These are phyloP conservation scores for Tulasnella sp. DNA, from an alignment of 768 basidiomycete genomes.

Conservation along the genomic window DNA sequence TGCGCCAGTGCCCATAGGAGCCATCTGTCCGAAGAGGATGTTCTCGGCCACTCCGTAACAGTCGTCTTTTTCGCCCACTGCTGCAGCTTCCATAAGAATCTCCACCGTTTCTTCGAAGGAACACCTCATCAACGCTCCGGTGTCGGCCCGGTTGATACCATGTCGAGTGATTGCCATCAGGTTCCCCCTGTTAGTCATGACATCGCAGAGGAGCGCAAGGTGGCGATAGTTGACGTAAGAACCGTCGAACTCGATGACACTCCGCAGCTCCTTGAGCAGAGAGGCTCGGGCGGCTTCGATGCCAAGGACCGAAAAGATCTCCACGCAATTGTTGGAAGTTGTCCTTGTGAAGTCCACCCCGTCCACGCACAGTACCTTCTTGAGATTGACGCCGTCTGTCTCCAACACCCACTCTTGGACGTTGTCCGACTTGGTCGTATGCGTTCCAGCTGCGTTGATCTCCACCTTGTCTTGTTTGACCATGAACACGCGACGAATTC, in stretches of 20 bases:
- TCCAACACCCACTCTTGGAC: constrained; percentile 95
- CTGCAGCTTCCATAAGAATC: constrained; percentile 97
- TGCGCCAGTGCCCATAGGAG: constrained; percentile 98
- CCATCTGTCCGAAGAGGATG: constrained; percentile 97
- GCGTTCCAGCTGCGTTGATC: constrained; percentile 59
- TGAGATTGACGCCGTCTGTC: constrained; percentile 94
- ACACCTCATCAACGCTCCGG: constrained; percentile 97
- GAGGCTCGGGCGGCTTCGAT: constrained; percentile 96
- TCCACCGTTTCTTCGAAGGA: constrained; percentile 99
- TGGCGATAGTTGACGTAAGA: constrained; percentile 99
- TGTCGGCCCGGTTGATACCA: constrained; percentile 97
- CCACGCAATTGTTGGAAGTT: constrained; percentile 95
- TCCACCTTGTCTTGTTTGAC: constrained; percentile 77
- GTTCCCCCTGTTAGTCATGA: constrained; percentile 94
- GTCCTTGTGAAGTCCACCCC: constrained; percentile 92
- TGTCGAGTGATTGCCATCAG: constrained; percentile 99
- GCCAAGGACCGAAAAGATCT: constrained; percentile 89
- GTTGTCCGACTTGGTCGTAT: constrained; percentile 46
- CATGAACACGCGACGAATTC: constrained; percentile 90
- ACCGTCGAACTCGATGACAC: constrained; percentile 98
- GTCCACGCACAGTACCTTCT: constrained; percentile 90
- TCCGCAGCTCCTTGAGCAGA: constrained; percentile 87
- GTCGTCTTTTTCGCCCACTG: constrained; percentile 96
- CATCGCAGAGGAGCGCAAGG: constrained; percentile 89
- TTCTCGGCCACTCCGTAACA: constrained; percentile 99